phyloP scores from a whole-genome alignment of 2,329 filamentous ascomycete genomes.

The Teratosphaeria pseudoeucalypti region DNA sequence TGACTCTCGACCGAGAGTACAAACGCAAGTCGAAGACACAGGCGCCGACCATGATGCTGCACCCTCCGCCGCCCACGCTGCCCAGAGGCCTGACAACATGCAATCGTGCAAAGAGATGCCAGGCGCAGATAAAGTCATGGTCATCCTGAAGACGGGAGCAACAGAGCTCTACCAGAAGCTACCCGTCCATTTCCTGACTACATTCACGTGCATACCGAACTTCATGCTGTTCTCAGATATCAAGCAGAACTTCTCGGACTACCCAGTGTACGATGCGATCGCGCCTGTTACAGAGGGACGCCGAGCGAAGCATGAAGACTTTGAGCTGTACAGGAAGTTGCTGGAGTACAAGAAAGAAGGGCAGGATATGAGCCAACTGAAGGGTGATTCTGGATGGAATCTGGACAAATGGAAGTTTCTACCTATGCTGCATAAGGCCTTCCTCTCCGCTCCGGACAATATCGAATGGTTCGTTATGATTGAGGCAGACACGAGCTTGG shows the following conservation, averaged over 20 bases:
- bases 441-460: conserved; percentile 34
- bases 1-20: background rate
- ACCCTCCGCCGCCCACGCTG: background rate
- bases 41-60: background rate
- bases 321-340: conserved; percentile 24
- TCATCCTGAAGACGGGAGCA: conserved; percentile 50
- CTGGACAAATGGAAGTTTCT: conserved; percentile 50
- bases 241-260: conserved; percentile 35
- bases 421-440: conserved; percentile 44
- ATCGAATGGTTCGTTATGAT: conserved; percentile 48
- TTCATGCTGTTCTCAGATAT: conserved; percentile 43
- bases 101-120: conserved; percentile 1
- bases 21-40: background rate
- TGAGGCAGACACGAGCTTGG: conserved; percentile 45
- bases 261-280: conserved; percentile 26
- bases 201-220: conserved; percentile 39
- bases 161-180: conserved; percentile 48
- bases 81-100: background rate
- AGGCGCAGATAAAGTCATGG: conserved; percentile 35
- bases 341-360: conserved; percentile 22
- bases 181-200: conserved; percentile 45
- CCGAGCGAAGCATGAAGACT: conserved; percentile 22
- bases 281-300: conserved; percentile 18
- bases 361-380: conserved; percentile 22
- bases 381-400: conserved; percentile 36